phyloP scores from a whole-genome alignment of 1,284 basidiomycete species.

The Microbotryomycetes sp. region DNA sequence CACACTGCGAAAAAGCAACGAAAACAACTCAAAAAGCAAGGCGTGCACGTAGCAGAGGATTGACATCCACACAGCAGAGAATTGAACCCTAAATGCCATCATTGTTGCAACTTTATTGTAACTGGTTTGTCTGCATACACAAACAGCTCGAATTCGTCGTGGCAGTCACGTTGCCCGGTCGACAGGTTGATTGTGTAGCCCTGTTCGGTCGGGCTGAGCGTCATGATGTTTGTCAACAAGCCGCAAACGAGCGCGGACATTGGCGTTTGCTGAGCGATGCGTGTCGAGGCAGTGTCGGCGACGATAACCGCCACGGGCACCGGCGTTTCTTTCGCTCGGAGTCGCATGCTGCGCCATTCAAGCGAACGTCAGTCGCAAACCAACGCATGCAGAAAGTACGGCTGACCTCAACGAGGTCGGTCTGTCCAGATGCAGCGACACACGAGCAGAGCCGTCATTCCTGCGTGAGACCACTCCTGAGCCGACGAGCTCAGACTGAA shows the following conservation, averaged over 20 bases:
- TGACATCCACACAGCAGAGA: neutral
- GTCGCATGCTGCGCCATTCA: neutral
- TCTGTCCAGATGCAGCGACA: no score
- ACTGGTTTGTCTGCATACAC: conserved; percentile 46
- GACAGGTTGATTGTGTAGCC: conserved; percentile 66
- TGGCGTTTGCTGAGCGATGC: neutral
- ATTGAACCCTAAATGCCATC: neutral
- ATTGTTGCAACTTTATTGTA: neutral
- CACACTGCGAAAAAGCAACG: conserved; percentile 1
- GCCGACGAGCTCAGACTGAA: no score
- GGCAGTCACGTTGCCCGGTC: conserved; percentile 57
- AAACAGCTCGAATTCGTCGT: conserved; percentile 55
- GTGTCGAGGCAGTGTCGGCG: neutral
- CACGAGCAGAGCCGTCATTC: no score
- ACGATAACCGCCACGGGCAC: neutral
- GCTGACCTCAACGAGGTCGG: no score
- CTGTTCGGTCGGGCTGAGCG: neutral
- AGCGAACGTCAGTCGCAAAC: no score
- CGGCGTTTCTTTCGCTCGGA: neutral
- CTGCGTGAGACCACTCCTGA: no score
- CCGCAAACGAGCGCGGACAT: neutral
- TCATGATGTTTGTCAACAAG: neutral
- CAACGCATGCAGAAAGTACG: no score
- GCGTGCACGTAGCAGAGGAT: neutral
- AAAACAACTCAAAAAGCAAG: conserved; percentile 3